A percentile compares a stretch with the other conserved stretches of the same genome.
Conservation (phyloP, 108 stramenopile species). For the Cylindrotheca fusiformis region DNA sequence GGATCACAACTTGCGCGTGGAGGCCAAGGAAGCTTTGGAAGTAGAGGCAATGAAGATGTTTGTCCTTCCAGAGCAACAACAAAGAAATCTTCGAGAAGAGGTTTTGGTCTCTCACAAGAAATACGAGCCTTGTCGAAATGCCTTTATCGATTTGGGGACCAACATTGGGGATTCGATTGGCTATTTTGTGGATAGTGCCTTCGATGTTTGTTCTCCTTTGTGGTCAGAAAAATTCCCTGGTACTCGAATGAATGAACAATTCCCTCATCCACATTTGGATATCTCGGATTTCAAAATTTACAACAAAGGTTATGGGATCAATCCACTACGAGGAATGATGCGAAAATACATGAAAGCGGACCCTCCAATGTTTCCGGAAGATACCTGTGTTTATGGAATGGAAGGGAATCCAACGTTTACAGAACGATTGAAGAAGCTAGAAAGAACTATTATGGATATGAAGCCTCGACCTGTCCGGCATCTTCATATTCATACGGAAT, state of each 20-base stretch:
- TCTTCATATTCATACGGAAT: conserved; percentile 44
- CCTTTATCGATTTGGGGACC: conserved; percentile 42
- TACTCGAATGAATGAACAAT: conserved; percentile 2
- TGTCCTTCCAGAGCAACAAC: background rate
- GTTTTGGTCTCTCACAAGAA: background rate
- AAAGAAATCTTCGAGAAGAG: background rate
- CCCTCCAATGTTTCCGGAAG: conserved; percentile 9
- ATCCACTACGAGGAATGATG: conserved; percentile 20
- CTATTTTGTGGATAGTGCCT: conserved; percentile 30
- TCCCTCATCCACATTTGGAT: conserved; percentile 29
- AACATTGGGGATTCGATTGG: conserved; percentile 43
- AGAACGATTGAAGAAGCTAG: conserved; percentile 26
- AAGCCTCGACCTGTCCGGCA: conserved; percentile 36
- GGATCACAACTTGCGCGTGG: background rate
- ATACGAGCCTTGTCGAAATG: conserved; percentile 25
- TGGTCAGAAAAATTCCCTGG: conserved; percentile 8
- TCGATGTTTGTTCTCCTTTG: conserved; percentile 30
- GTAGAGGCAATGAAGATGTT: background rate
- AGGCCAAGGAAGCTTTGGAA: conserved; percentile 1
- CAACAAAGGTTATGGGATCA: conserved; percentile 9
- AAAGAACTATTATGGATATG: conserved; percentile 30
- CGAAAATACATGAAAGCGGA: conserved; percentile 3
- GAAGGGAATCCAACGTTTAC: conserved; percentile 54
- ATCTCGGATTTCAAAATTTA: conserved; percentile 15
- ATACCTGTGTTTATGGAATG: conserved; percentile 39